phyloP scores from a whole-genome alignment of 2,329 filamentous ascomycete species.

The Fusarium abutilonis region DNA sequence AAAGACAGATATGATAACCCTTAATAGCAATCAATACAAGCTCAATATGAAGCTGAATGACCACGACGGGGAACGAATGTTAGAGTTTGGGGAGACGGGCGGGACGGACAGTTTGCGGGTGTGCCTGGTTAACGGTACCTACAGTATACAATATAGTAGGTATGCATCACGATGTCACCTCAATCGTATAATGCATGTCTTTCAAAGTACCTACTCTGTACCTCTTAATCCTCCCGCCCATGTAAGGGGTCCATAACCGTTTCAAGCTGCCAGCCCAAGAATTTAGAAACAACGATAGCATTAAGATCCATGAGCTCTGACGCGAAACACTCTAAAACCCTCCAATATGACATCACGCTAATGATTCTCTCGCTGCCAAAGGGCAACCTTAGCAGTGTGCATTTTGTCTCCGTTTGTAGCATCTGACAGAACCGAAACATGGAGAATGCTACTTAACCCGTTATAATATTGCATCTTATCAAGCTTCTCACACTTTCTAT shows the following conservation, averaged over 20 bases:
- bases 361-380: slow-evolving; percentile 5
- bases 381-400: background rate
- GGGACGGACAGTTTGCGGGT: no score
- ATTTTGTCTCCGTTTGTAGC: background rate
- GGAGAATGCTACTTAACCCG: slow-evolving; percentile 11
- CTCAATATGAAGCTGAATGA: slow-evolving; percentile 13
- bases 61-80: no score
- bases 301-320: slow-evolving; percentile 16
- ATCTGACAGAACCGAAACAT: slow-evolving; percentile 27
- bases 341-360: slow-evolving; percentile 27
- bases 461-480: background rate
- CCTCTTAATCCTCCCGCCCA: background rate
- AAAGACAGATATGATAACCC: slow-evolving; percentile 11
- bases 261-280: slow-evolving; percentile 8
- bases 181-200: background rate
- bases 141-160: no score
- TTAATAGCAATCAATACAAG: slow-evolving; percentile 5
- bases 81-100: no score
- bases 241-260: background rate
- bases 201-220: background rate
- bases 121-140: no score
- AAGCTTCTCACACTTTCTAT: slow-evolving; percentile 2
- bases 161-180: no score
- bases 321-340: slow-evolving; percentile 19
- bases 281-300: slow-evolving; percentile 26